Evolutionary conservation across 2,329 filamentous ascomycete species (phyloP).

Genomic region (Emmonsiellopsis sp.): DNA sequence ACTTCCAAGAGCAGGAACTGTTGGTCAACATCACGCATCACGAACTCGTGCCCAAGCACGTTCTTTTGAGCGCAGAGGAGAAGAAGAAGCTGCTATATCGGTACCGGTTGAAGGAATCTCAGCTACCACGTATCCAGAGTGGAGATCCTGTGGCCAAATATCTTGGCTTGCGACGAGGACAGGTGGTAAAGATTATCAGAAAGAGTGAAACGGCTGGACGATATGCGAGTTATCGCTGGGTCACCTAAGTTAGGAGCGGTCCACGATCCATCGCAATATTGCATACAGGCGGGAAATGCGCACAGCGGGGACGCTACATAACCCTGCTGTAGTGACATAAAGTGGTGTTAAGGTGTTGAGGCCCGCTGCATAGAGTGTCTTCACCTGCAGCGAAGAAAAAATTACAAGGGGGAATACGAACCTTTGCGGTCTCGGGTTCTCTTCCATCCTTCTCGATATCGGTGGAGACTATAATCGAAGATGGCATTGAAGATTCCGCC

Average conservation of each 20-base stretch:
- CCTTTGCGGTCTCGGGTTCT: too few species aligned
- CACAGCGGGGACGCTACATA: not conserved
- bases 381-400: too few species aligned
- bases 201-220: slow-evolving; percentile 91
- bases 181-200: slow-evolving; percentile 97
- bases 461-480: not conserved
- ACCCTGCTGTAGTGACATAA: not conserved
- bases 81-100: slow-evolving; percentile 76
- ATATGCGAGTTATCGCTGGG: slow-evolving; percentile 88
- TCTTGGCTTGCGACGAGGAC: slow-evolving; percentile 76
- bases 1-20: slow-evolving; percentile 91
- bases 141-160: slow-evolving; percentile 91
- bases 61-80: slow-evolving; percentile 82
- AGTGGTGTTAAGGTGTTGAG: not conserved
- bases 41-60: slow-evolving; percentile 89
- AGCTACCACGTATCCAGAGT: slow-evolving; percentile 83
- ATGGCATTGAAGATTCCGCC: not conserved
- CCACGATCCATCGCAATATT: not conserved
- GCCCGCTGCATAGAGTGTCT: too few species aligned
- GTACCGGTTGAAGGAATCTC: slow-evolving; percentile 94
- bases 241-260: slow-evolving; percentile 27
- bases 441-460: too few species aligned
- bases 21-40: slow-evolving; percentile 98
- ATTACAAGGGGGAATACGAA: too few species aligned
- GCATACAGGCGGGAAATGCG: not conserved